Base-by-base conservation (phyloP, 2,329 filamentous ascomycete genomes). In the Endoconidiophora polonica region DNA sequence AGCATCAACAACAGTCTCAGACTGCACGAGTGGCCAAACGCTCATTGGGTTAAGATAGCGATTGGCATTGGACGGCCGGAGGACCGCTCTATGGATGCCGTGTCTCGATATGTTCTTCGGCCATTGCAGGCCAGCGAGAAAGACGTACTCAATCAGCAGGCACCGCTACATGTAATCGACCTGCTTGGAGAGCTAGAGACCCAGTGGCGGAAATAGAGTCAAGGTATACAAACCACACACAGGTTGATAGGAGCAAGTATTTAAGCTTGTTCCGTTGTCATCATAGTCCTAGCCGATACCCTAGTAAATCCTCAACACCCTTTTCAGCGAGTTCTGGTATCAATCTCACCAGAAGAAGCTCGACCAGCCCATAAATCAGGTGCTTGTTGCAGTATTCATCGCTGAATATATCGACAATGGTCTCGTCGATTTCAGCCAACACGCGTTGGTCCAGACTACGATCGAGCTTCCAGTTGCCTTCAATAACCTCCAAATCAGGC, bases 341-440 rank as follows among this genome's bases (percentile, higher is more conserved):
- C 54, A 96, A 64, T 56, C 82, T 77, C 51, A 86, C 75, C n/a
- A 95, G 69, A 2, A 94, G 62, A 52, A 90, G 66, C 66, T 98
- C 91, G 33, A 96, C 66, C 44, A 91, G 70, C 42, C 77, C 72
- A 60, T 94, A 94, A 57, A 94, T 68, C 29, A 96, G 68, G 66
- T 95, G 87, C 67, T 88, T 93, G 66, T 98, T 98, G 65, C 87
- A 82, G 66, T 94, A 94, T 47, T 74, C 70, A 64, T 95, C 87
- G 14, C 75, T 76, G 56, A 94, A 81, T 37, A 88, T 69, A 58
- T 83, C 77, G 44, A 96, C 69, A 43, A 87, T 68, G 23, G 74
- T 66, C 54, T 72, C 66, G 59, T 80, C 76, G 55, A 86, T 72
- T 57, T 81, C 73, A 54, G 67, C 63, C 42, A 77, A 64, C 52